Percentiles rank a stretch among this genome's conserved stretches.
These are phyloP conservation scores for Xylaria sp. DNA, from an alignment of 2,329 filamentous ascomycete species.

Conservation along the genomic window DNA sequence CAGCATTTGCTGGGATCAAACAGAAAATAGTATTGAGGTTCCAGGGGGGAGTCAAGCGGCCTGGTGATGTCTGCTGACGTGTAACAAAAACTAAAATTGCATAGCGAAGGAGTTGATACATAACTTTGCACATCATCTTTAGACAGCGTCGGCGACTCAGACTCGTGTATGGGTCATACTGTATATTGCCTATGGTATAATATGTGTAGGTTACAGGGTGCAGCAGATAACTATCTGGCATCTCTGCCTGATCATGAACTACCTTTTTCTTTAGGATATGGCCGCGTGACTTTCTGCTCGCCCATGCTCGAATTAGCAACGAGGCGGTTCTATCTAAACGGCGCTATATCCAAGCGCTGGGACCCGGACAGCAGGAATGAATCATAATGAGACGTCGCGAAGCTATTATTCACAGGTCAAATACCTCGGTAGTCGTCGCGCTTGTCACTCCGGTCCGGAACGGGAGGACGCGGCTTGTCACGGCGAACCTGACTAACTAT, in stretches of 20 bases:
- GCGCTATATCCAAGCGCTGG: not conserved
- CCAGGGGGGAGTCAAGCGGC: not conserved
- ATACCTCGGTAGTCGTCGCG: not conserved
- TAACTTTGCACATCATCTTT: conserved; percentile 13
- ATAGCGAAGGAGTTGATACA: conserved; percentile 39
- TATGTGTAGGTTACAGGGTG: not conserved
- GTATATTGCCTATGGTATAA: not conserved
- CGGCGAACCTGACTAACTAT: not conserved
- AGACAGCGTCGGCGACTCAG: conserved; percentile 13
- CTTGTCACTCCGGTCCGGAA: not conserved
- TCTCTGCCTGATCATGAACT: not conserved
- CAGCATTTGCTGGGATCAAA: conserved; percentile 52
- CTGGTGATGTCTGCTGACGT: conserved; percentile 2
- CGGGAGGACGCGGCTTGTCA: conserved; percentile 27
- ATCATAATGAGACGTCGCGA: not conserved
- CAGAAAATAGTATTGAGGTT: conserved; percentile 37
- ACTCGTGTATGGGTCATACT: not conserved
- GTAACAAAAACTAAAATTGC: conserved; percentile 34
- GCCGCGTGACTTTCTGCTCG: not conserved
- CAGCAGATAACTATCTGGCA: not conserved
- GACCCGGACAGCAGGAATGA: not conserved
- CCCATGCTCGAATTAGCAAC: not conserved
- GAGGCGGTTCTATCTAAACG: not conserved
- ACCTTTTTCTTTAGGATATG: not conserved
- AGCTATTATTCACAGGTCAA: not conserved